Evolutionary conservation across 139 green algal genomes (phyloP), one percentile per base, ranked within the genome.

Genomic region (Parachlorella kessleri): DNA sequence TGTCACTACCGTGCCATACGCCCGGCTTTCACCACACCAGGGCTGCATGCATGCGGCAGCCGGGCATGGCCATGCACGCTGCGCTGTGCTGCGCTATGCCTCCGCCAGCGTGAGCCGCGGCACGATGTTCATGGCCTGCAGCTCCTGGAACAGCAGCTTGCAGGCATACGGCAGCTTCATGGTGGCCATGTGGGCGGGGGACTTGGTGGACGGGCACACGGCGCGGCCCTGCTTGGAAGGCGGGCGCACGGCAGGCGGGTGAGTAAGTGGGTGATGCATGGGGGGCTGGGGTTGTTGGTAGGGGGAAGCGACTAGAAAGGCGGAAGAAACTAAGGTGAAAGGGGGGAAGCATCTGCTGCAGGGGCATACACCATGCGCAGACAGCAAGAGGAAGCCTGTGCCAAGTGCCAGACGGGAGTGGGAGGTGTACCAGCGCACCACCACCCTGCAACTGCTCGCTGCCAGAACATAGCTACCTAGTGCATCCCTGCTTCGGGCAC

Each of bases 111-210:
- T 89, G 14, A 99, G 86, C 6, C 91, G 74, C 9, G 94, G 94
- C 9, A 97, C 86, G 75, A 99, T 98, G 88, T 98, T 98, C 94
- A 98, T 98, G 53, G 89, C 86, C 69, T 96, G 90, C 72, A 98
- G 88, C 80, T 97, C 96, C 86, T 98, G 96, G 84, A 99, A 98
- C 24, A 99, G 88, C 71, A 99, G 90, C 87, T 99, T 99, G 89
- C 90, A 96, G 8, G 96, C 96, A 81, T 99, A 99, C 18, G 96
- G 96, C 71, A 99, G 90, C 84, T 96, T 94, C 85, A 99, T 86
- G 59, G 82, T 92, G 18, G 54, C 40, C 69, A 77, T 77, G 85
- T 95, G 72, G 6, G 93, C 88, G 1, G 71, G 59, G 4, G 73
- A 81, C 41, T 89, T 84, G 8, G 80, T 89, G 80, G 72, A 96